A percentile compares a stretch with the other conserved stretches of the same genome.
Evolutionary conservation across 257 asterid species (phyloP).

Genomic region (Salvia splendens): DNA sequence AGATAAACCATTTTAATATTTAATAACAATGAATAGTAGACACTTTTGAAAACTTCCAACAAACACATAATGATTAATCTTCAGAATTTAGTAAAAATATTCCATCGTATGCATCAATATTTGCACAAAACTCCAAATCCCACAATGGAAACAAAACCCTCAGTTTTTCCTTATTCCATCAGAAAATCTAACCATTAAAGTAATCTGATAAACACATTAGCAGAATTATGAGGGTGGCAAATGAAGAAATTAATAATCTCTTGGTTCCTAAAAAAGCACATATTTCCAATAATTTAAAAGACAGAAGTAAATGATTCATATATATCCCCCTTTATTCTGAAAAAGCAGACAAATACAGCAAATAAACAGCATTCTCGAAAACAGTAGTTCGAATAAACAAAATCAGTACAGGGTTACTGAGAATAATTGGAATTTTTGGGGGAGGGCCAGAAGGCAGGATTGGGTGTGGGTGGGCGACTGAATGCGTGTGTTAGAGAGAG

Average conservation of each 20-base stretch:
- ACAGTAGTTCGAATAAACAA: neutral
- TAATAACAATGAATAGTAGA: neutral
- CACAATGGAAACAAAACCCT: constrained; percentile 4
- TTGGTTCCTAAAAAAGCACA: constrained; percentile 1
- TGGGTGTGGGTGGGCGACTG: neutral
- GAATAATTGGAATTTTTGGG: neutral
- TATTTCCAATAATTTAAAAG: constrained; percentile 17
- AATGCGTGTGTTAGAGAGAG: neutral
- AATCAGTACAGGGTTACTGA: constrained; percentile 8
- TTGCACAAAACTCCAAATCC: constrained; percentile 4
- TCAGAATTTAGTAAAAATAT: neutral
- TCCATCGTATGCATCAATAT: neutral
- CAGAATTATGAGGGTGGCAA: neutral
- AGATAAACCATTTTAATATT: neutral
- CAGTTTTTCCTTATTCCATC: constrained; percentile 1
- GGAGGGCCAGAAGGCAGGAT: neutral
- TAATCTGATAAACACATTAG: neutral
- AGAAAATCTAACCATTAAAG: constrained; percentile 12
- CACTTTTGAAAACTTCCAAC: neutral
- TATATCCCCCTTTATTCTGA: neutral
- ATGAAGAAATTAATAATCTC: constrained; percentile 23
- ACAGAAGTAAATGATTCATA: neutral
- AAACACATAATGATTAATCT: neutral
- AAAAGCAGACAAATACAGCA: constrained; percentile 8
- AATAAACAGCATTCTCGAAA: neutral